These are phyloP conservation scores for Leishmania aethiopica DNA, from an alignment of 208 protist genomes.

Conservation along the genomic window DNA sequence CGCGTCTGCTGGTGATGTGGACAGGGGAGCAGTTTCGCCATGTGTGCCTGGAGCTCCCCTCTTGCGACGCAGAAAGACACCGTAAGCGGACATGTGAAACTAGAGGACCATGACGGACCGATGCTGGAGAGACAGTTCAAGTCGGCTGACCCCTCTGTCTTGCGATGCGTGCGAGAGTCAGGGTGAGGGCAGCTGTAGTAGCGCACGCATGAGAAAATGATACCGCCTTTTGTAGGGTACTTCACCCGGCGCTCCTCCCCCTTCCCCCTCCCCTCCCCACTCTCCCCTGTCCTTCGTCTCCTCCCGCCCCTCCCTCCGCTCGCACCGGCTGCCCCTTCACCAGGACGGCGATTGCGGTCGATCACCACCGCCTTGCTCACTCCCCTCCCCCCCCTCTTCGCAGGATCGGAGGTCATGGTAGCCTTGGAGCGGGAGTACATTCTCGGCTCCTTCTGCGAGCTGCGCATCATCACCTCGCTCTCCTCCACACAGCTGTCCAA, in stretches of 20 bases:
- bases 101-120: not conserved
- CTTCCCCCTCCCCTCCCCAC: not conserved
- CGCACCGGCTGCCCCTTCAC: not conserved
- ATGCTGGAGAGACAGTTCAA: not conserved
- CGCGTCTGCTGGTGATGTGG: not conserved
- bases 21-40: not conserved
- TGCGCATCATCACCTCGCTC: conserved; percentile 45
- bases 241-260: not conserved
- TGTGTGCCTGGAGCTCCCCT: too few relatives aligned
- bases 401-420: conserved; percentile 15
- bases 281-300: not conserved
- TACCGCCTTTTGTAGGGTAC: not conserved
- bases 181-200: not conserved
- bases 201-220: not conserved
- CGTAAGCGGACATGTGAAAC: not conserved
- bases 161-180: not conserved
- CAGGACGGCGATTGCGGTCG: not conserved
- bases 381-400: not conserved
- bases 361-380: not conserved
- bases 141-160: not conserved
- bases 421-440: conserved; percentile 42
- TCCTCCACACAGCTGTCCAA: conserved; percentile 18
- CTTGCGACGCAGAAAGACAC: not conserved
- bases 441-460: conserved; percentile 55
- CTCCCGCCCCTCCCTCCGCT: not conserved